These are phyloP conservation scores for Beauveria brongniartii DNA, from an alignment of 2,329 filamentous ascomycete genomes.

Conservation along the genomic window DNA sequence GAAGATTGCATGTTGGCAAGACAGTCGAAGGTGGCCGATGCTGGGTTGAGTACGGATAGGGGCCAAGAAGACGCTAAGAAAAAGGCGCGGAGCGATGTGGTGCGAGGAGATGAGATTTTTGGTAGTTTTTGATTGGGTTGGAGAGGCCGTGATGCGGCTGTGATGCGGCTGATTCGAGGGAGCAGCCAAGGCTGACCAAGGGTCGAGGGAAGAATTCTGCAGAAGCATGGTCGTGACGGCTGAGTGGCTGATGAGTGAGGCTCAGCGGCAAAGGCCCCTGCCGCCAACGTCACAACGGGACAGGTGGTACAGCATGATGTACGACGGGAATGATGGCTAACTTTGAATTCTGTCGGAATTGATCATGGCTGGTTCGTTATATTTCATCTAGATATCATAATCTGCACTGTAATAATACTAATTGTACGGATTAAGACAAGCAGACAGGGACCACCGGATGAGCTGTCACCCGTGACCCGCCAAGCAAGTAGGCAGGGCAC, in stretches of 20 bases:
- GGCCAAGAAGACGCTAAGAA: not conserved
- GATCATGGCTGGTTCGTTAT: too few relatives aligned
- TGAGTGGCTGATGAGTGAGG: not conserved
- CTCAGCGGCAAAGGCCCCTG: constrained; percentile 2
- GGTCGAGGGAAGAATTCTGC: not conserved
- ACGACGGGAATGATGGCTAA: too few relatives aligned
- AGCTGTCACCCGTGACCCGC: too few relatives aligned
- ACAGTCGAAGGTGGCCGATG: not conserved
- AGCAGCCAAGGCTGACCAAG: not conserved
- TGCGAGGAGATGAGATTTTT: not conserved
- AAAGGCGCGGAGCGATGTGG: constrained; percentile 3
- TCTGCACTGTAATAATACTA: too few relatives aligned
- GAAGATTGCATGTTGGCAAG: not conserved
- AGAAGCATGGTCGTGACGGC: not conserved
- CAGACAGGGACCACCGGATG: too few relatives aligned
- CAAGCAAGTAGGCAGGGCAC: too few relatives aligned
- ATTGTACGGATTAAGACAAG: too few relatives aligned
- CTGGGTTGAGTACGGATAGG: not conserved
- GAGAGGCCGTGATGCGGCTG: not conserved
- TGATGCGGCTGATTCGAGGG: constrained; percentile 1
- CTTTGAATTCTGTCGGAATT: too few relatives aligned
- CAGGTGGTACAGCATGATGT: too few relatives aligned
- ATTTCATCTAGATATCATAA: too few relatives aligned
- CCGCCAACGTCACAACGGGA: not conserved
- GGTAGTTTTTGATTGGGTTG: not conserved